Evolutionary conservation across 1,139 yeast genomes (phyloP).

Genomic region (Saccharomyces uvarum): DNA sequence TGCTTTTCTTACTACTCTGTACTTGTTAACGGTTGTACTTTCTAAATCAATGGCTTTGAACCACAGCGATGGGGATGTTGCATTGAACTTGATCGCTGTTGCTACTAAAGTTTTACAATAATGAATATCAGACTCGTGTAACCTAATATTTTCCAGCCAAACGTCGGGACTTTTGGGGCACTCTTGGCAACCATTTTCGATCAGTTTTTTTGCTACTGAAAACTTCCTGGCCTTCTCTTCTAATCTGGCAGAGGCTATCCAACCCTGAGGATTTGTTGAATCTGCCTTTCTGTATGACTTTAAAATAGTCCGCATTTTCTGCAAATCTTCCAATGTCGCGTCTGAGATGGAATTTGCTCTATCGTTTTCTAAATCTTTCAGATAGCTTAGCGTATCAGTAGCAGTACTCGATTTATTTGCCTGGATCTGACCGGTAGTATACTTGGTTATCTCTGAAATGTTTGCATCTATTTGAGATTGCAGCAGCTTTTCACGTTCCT

Average conservation of each 20-base stretch:
- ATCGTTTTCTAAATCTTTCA: slow-evolving; percentile 33
- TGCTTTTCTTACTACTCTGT: slow-evolving; percentile 54
- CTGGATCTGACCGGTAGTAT: neutral
- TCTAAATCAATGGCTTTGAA: slow-evolving; percentile 60
- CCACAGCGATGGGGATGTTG: slow-evolving; percentile 63
- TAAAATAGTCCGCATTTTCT: slow-evolving; percentile 53
- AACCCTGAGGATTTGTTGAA: slow-evolving; percentile 68
- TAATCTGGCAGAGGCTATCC: slow-evolving; percentile 82
- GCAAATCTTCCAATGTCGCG: slow-evolving; percentile 38
- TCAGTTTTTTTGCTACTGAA: slow-evolving; percentile 50
- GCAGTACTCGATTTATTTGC: slow-evolving; percentile 7
- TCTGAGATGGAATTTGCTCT: neutral
- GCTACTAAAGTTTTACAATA: slow-evolving; percentile 51
- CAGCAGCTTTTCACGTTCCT: slow-evolving; percentile 32
- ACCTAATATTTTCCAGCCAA: slow-evolving; percentile 74
- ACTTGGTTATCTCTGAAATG: slow-evolving; percentile 14
- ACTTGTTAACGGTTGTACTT: slow-evolving; percentile 43
- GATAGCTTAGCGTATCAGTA: slow-evolving; percentile 35
- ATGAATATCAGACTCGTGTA: slow-evolving; percentile 46
- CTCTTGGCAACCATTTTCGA: slow-evolving; percentile 63
- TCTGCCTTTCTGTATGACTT: slow-evolving; percentile 62
- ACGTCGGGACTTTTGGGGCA: slow-evolving; percentile 64
- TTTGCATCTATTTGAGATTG: slow-evolving; percentile 35
- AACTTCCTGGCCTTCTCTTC: slow-evolving; percentile 61
- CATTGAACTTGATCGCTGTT: slow-evolving; percentile 54